Percentiles rank a stretch among this genome's conserved stretches.
Evolutionary conservation across 441 rosid species (phyloP).

Genomic region (Erodium moschatum): DNA sequence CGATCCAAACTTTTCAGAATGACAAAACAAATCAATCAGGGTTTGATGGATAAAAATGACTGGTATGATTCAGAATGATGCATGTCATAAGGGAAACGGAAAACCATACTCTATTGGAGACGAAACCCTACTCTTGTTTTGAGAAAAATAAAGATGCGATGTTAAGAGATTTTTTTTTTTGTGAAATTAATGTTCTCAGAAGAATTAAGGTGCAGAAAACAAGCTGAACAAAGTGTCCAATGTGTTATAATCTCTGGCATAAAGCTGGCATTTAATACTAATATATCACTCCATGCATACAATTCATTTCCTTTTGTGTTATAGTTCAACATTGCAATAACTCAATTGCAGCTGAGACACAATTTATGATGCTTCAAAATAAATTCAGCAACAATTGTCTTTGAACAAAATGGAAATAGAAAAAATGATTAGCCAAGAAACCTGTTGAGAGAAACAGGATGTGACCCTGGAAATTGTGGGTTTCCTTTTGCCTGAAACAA

Average conservation of each 20-base stretch:
- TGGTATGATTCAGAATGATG: slow-evolving; percentile 4
- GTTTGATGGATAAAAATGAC: slow-evolving; percentile 3
- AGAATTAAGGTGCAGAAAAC: neutral
- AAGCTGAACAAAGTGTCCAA: neutral
- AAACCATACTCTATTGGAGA: neutral
- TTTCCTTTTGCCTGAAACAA: slow-evolving; percentile 65
- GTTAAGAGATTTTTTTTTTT: neutral
- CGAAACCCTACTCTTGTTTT: neutral
- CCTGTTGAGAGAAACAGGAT: slow-evolving; percentile 98
- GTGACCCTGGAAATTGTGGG: slow-evolving; percentile 90
- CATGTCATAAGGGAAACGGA: neutral
- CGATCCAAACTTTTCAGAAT: slow-evolving; percentile 10
- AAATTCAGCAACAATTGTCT: neutral
- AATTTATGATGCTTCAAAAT: slow-evolving; percentile 4
- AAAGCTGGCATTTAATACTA: neutral
- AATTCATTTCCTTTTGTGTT: neutral
- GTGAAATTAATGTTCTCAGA: slow-evolving; percentile 4
- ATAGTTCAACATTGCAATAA: neutral
- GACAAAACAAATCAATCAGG: neutral
- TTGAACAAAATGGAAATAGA: neutral
- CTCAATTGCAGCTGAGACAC: neutral
- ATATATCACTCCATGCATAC: neutral
- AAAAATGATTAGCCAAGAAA: slow-evolving; percentile 19
- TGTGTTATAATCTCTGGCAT: neutral
- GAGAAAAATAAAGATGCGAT: neutral